phyloP scores from a whole-genome alignment of 2,329 filamentous ascomycete species.

The Penicillium sp. region DNA sequence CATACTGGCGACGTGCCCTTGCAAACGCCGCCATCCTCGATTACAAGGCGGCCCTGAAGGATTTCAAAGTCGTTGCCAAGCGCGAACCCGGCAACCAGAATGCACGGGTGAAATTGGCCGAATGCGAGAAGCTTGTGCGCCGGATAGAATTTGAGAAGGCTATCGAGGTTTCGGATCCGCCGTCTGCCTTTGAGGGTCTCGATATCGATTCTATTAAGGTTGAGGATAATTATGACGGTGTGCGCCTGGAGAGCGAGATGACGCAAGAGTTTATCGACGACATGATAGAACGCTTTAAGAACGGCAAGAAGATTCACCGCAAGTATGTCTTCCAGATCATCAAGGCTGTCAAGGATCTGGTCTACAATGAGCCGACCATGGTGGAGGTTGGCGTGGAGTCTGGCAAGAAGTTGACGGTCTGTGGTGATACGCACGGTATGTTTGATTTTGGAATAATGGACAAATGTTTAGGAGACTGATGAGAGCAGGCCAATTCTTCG shows the following conservation, averaged over 20 bases:
- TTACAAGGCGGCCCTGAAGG: constrained; percentile 81
- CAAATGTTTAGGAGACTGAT: background rate
- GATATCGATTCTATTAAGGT: constrained; percentile 83
- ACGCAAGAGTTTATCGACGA: constrained; percentile 96
- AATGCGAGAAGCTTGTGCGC: constrained; percentile 93
- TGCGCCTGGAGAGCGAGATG: constrained; percentile 74
- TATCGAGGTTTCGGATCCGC: constrained; percentile 88
- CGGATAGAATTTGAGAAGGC: constrained; percentile 90
- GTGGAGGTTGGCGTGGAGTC: constrained; percentile 82
- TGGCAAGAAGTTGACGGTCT: constrained; percentile 82
- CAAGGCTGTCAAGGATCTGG: constrained; percentile 80
- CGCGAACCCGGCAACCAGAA: constrained; percentile 86
- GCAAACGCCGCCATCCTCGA: constrained; percentile 88
- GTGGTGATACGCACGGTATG: constrained; percentile 91
- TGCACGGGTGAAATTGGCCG: constrained; percentile 83
- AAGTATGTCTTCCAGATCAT: constrained; percentile 99
- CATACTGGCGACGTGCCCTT: constrained; percentile 89
- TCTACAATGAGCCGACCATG: constrained; percentile 94
- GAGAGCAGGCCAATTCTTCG: constrained; percentile 85
- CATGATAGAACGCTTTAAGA: constrained; percentile 95
- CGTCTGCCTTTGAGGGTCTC: constrained; percentile 85
- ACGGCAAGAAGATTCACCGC: constrained; percentile 87
- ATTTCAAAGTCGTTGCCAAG: constrained; percentile 87
- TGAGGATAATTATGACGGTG: constrained; percentile 82
- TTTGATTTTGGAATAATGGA: background rate